phyloP scores from a whole-genome alignment of 1,284 basidiomycete genomes.

The Ustilago sp. region DNA sequence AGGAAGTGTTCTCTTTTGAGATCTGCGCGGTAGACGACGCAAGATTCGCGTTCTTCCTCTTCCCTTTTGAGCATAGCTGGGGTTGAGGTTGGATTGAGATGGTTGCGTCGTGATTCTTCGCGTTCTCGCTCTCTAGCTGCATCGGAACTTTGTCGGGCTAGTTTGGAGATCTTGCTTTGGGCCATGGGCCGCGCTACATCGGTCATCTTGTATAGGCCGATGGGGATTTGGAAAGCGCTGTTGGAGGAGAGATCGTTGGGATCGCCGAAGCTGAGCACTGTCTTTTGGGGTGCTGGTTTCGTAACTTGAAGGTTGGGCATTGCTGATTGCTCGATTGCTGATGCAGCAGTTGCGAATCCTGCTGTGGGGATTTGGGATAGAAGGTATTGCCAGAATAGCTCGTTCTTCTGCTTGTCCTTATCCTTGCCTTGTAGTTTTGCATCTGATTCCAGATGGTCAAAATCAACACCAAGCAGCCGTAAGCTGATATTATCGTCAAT shows the following conservation, averaged over 20 bases:
- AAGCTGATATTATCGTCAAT: conserved; percentile 50
- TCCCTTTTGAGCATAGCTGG: conserved; percentile 19
- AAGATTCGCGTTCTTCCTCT: conserved; percentile 11
- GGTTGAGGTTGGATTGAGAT: conserved; percentile 34
- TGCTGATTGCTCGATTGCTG: conserved; percentile 49
- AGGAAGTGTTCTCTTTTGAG: conserved; percentile 44
- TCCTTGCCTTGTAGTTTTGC: conserved; percentile 79
- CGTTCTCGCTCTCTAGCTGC: conserved; percentile 27
- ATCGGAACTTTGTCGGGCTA: conserved; percentile 47
- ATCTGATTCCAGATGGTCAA: conserved; percentile 79
- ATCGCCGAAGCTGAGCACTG: conserved; percentile 60
- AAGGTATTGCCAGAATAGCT: conserved; percentile 78
- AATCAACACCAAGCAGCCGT: conserved; percentile 78
- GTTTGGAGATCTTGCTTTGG: conserved; percentile 71
- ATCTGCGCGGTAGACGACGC: conserved; percentile 37
- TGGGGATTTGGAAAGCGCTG: conserved; percentile 79
- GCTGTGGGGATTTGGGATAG: conserved; percentile 72
- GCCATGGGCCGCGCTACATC: conserved; percentile 78
- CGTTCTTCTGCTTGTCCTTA: conserved; percentile 80
- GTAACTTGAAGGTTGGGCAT: conserved; percentile 56
- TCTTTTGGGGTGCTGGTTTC: conserved; percentile 41
- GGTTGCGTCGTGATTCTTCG: conserved; percentile 22
- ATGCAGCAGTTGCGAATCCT: conserved; percentile 72
- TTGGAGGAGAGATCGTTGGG: conserved; percentile 70
- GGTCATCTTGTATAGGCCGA: conserved; percentile 87